phyloP scores from a whole-genome alignment of 163 green algal species.

The Smithsoniella earleae region DNA sequence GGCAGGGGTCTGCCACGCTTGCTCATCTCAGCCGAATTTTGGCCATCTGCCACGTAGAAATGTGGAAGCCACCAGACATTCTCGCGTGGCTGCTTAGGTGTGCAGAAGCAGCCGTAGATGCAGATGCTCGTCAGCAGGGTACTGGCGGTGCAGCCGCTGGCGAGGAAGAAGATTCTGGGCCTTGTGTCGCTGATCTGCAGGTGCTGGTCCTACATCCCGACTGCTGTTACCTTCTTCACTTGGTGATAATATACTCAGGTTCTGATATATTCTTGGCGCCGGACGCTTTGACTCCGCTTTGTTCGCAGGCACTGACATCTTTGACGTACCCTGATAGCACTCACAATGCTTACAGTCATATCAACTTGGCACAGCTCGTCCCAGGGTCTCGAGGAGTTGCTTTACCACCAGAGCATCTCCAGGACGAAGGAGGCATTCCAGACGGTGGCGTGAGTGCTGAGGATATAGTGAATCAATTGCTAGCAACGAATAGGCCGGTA shows the following conservation, averaged over 20 bases:
- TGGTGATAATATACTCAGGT: not conserved
- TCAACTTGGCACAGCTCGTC: constrained; percentile 67
- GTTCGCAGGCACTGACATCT: constrained; percentile 43
- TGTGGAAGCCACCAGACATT: constrained; percentile 69
- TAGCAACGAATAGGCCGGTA: constrained; percentile 24
- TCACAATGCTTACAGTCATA: constrained; percentile 62
- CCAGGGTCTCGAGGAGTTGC: constrained; percentile 48
- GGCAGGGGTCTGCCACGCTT: constrained; percentile 33
- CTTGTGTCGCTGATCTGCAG: not conserved
- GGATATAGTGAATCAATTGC: constrained; percentile 3
- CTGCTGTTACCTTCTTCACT: no score
- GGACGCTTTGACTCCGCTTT: constrained; percentile 52
- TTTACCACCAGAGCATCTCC: constrained; percentile 57
- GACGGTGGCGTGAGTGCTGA: constrained; percentile 24
- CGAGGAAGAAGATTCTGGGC: constrained; percentile 8
- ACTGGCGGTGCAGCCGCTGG: constrained; percentile 11
- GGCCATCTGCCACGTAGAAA: constrained; percentile 65
- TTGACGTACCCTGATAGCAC: constrained; percentile 32
- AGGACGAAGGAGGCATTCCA: constrained; percentile 29
- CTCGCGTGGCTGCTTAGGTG: constrained; percentile 53
- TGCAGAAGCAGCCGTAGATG: constrained; percentile 43
- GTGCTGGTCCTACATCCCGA: constrained; percentile 8
- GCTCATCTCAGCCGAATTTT: constrained; percentile 61
- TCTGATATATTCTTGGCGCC: constrained; percentile 24
- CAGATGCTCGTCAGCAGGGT: constrained; percentile 51